Base-by-base conservation (phyloP, 2,329 filamentous ascomycete species). In the Sporothrix pseudoabietina region DNA sequence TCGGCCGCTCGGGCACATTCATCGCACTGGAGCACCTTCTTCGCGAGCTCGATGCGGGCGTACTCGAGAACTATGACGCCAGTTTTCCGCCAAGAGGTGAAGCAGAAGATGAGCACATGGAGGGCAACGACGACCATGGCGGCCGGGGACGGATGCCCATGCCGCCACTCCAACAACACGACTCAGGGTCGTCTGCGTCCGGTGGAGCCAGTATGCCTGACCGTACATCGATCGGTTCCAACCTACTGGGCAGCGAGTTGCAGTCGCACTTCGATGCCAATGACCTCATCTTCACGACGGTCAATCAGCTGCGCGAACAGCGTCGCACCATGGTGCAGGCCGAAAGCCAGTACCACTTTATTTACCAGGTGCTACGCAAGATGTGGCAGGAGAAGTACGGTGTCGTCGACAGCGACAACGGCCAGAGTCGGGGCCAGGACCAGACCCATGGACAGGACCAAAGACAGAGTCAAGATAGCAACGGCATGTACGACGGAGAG, bases 261-360 rank as follows among this genome's bases (percentile, higher is more conserved):
- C 59, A 65, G 59, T 65, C 59, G 6, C 59, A n/a, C 3, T 6
- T 16, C 1, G 59, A 22, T 10, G 59, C 35, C 10, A 47, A 75
- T 4, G 76, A 77, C 65, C 71, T 74, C 12, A 87, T 99, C 55
- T 92, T 90, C 76, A 87, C 92, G 22, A 92, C 92, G 0, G 94
- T 99, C 71, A 91, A 97, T 78, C 83, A 84, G 74, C 86, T 99
- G 72, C 88, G 96, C 61, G 89, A 95, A 81, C 96, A 99, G 84
- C 88, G 96, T 22, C 92, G 93, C 84, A 93, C 91, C 82, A 99
- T 99, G 96, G 96, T 99, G 5, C 96, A 98, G 82, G 91, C 92
- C 63, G 92, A 95, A 77, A 81, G 87, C 66, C 96, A 99, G 80
- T 96, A 92, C 78, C 82, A 88, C 52, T 98, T 98, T 80, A 88